Conservation (phyloP, 441 rosid genomes). For the Populus tomentosa region DNA sequence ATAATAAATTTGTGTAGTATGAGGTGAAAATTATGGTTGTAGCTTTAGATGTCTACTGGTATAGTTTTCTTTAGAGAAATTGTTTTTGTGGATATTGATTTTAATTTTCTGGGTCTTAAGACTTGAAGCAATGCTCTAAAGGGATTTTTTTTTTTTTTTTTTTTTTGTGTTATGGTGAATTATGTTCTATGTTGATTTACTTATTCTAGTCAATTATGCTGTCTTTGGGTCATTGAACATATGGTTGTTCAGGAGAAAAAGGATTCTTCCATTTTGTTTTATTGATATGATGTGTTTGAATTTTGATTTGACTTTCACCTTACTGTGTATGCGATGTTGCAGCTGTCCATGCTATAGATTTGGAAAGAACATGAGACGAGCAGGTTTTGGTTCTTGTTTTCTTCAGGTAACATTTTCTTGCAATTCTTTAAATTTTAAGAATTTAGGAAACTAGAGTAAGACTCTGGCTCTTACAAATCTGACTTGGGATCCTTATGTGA, state of each 20-base stretch:
- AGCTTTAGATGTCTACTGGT: not conserved
- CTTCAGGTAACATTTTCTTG: constrained; percentile 52
- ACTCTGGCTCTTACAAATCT: not conserved
- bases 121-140: not conserved
- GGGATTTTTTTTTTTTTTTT: not conserved
- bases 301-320: constrained; percentile 2
- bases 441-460: not conserved
- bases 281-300: not conserved
- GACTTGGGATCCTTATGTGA: not conserved
- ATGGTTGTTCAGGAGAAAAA: not conserved
- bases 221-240: not conserved
- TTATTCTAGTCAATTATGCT: not conserved
- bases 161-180: not conserved
- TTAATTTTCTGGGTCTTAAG: not conserved
- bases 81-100: not conserved
- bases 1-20: too few species aligned
- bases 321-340: constrained; percentile 32
- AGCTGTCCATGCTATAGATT: constrained; percentile 94
- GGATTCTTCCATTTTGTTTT: not conserved
- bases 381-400: constrained; percentile 80
- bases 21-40: not conserved
- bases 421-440: not conserved
- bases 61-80: not conserved
- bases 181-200: not conserved
- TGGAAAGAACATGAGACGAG: constrained; percentile 81